Evolutionary conservation across 441 rosid genomes (phyloP).

Genomic region (Pelargonium cotyledonis): DNA sequence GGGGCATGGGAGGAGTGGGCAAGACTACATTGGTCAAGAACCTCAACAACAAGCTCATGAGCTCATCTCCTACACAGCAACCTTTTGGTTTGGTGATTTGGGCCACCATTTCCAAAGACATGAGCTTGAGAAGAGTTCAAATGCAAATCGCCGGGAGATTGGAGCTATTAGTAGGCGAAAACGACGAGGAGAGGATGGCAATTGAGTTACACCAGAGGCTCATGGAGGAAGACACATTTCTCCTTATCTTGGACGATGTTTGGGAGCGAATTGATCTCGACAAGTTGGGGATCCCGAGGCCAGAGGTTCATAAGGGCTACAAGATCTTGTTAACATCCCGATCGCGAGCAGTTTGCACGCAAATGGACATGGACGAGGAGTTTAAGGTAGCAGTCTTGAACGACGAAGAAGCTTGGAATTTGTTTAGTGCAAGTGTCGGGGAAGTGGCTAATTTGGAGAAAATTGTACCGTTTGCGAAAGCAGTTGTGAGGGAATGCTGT

Average conservation of each 20-base stretch:
- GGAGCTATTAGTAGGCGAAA: conserved; percentile 18
- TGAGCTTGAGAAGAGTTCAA: conserved; percentile 8
- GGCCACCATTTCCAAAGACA: conserved; percentile 10
- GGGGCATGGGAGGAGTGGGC: conserved; percentile 14
- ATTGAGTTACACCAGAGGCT: background rate
- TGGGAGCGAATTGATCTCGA: background rate
- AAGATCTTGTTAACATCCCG: background rate
- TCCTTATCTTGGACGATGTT: background rate
- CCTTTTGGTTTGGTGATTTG: conserved; percentile 13
- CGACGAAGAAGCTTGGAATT: background rate
- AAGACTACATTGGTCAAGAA: conserved; percentile 19
- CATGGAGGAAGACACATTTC: background rate
- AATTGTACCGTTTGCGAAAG: background rate
- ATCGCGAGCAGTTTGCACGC: background rate
- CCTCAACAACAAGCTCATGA: conserved; percentile 18
- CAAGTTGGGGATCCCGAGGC: background rate
- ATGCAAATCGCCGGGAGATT: conserved; percentile 27
- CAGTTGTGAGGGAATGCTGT: background rate
- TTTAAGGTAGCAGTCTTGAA: background rate
- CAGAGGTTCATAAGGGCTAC: background rate
- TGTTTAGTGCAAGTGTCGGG: background rate
- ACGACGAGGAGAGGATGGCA: background rate
- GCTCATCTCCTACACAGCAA: background rate
- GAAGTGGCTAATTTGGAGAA: background rate
- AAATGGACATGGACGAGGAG: background rate